Evolutionary conservation across 495 filamentous ascomycete genomes (phyloP), one percentile per base, ranked within the genome.

Genomic region (Acidiella bohemica): DNA sequence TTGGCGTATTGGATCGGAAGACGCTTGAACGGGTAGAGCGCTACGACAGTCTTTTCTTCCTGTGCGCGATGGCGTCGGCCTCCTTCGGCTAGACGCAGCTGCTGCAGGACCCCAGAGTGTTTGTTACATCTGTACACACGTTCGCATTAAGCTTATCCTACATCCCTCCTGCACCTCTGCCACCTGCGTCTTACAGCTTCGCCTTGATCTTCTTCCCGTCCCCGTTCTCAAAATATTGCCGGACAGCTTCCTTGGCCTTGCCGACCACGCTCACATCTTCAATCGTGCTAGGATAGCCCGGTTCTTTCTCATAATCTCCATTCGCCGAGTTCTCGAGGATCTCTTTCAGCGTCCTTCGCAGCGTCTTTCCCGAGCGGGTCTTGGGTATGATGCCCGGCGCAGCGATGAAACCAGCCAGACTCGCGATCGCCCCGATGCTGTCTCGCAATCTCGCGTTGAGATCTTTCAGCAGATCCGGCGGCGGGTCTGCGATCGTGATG

Each of bases 371-470:
- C 19, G 76, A 82, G 17, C 87, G 61, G 21, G 86, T 95, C 64
- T 85, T 87, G 5, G 87, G 86, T 36, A 94, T 93, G 72, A 93
- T 86, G n/a, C 79, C 82, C 28, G 73, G 73, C 6, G 83, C 81
- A 46, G 80, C 75, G 22, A 93, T 83, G 50, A 93, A 78, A 2
- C 85, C 85, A 14, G 83, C 83, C 0, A 95, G 62, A 1, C 70
- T 72, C 0, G 87, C 87, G 42, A 95, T 93, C 7, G 82, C 74
- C 11, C 87, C 87, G 24, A 95, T 90, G 53, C 90, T 81, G 21
- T 69, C 68, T n/a, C 84, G 74, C 5, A 51, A n/a, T 26, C 43
- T 32, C 2, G 17, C 35, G 35, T 51, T 51, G 4, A 95, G 76
- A 0, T 71, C 64, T 6, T 48, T 56, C 9, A 90, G 68, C 52